Conservation (phyloP, 352 stramenopile genomes). For the Pilasporangium apinafurcum region DNA sequence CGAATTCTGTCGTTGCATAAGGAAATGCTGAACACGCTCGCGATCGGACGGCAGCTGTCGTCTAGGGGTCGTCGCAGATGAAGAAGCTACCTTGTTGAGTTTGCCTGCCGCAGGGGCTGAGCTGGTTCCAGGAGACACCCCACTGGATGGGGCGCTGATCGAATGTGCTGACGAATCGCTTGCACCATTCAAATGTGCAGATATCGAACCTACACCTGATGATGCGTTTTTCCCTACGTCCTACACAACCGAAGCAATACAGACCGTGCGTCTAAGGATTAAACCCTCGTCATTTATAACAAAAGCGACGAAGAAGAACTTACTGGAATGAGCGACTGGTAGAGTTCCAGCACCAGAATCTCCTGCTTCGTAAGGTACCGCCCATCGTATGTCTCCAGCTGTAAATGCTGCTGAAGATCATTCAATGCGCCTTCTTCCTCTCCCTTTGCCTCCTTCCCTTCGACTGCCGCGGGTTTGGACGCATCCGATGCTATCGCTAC, state of each 20-base stretch:
- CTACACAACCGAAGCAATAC: neutral
- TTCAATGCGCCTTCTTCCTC: constrained; percentile 27
- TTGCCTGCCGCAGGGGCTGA: no score
- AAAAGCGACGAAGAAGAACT: constrained; percentile 1
- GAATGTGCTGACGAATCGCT: neutral
- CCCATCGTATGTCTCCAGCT: constrained; percentile 57
- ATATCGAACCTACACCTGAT: neutral
- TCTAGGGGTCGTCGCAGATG: constrained; percentile 30
- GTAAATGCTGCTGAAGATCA: constrained; percentile 67
- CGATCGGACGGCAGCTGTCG: constrained; percentile 41
- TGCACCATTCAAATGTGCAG: constrained; percentile 1
- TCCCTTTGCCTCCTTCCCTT: constrained; percentile 22
- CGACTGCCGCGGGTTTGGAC: no score
- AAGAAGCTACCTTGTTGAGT: constrained; percentile 1
- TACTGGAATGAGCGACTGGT: constrained; percentile 28
- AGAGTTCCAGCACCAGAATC: constrained; percentile 67
- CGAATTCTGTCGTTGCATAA: constrained; percentile 40
- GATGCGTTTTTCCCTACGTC: constrained; percentile 4
- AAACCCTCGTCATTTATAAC: no score
- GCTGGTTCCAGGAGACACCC: no score
- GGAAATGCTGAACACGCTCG: constrained; percentile 58
- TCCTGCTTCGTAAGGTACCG: constrained; percentile 80
- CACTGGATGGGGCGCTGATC: neutral
- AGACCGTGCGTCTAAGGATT: neutral
- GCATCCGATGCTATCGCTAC: no score